Evolutionary conservation across 257 asterid species (phyloP).

Genomic region (Ehretia macrophylla): DNA sequence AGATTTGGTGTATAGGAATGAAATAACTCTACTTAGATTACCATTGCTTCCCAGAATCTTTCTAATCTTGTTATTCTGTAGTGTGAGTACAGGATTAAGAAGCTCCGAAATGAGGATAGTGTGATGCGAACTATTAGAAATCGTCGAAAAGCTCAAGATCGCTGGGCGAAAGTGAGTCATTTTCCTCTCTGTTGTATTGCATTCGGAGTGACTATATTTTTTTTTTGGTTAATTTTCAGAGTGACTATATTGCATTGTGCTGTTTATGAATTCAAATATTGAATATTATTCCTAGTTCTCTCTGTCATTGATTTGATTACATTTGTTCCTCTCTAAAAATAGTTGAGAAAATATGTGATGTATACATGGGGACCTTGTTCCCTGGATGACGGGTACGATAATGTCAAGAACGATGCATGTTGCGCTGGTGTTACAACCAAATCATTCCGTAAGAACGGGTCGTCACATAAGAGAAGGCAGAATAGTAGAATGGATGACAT

Average conservation of each 20-base stretch:
- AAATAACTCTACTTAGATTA: too few species aligned
- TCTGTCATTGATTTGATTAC: conserved; percentile 4
- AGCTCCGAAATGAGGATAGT: conserved; percentile 74
- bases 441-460: conserved; percentile 42
- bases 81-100: conserved; percentile 86
- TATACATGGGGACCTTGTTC: conserved; percentile 69
- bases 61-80: conserved; percentile 11
- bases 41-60: too few species aligned
- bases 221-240: background rate
- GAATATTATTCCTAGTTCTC: background rate
- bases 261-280: conserved; percentile 5
- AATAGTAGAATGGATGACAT: conserved; percentile 32
- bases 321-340: conserved; percentile 11
- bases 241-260: background rate
- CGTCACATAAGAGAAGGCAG: conserved; percentile 36
- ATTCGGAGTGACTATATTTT: background rate
- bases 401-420: conserved; percentile 36
- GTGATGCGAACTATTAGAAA: conserved; percentile 59
- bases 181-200: conserved; percentile 4
- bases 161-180: conserved; percentile 77
- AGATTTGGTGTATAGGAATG: too few species aligned
- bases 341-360: conserved; percentile 85
- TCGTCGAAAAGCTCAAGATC: conserved; percentile 75
- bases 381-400: conserved; percentile 41
- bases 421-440: conserved; percentile 43